Percentiles rank a stretch among this genome's conserved stretches.
Conservation (phyloP, 495 filamentous ascomycete species). For the Aspergillus conjunctus region DNA sequence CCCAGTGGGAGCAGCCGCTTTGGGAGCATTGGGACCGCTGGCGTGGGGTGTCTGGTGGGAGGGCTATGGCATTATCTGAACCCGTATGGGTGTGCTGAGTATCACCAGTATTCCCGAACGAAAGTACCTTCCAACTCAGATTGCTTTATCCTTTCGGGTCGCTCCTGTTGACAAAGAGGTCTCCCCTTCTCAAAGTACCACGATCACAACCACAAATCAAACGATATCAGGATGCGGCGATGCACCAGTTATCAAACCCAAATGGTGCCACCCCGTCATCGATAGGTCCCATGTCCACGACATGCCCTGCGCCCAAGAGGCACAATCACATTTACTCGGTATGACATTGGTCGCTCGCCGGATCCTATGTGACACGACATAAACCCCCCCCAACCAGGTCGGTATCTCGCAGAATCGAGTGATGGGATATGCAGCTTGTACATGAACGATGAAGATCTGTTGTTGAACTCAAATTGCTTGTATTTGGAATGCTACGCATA, state of each 20-base stretch:
- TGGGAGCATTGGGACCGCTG: slow-evolving; percentile 54
- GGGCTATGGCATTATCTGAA: slow-evolving; percentile 61
- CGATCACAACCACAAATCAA: not conserved
- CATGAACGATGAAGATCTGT: slow-evolving; percentile 2
- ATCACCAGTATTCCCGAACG: too few species aligned
- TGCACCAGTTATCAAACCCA: not conserved
- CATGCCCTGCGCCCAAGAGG: not conserved
- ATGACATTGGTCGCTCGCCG: not conserved
- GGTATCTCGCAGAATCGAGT: not conserved
- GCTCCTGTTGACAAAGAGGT: not conserved
- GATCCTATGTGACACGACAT: not conserved
- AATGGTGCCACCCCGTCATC: not conserved
- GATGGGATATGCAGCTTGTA: not conserved
- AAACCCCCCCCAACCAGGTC: not conserved
- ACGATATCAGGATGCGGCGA: not conserved
- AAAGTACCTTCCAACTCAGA: too few species aligned
- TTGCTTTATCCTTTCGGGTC: too few species aligned
- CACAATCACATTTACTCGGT: not conserved
- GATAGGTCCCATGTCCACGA: not conserved
- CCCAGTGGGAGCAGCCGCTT: slow-evolving; percentile 64
- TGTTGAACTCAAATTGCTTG: not conserved
- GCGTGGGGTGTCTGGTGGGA: slow-evolving; percentile 68
- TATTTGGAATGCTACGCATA: not conserved
- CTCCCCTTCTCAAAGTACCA: not conserved
- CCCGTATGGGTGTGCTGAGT: not conserved